Evolutionary conservation across 2,329 filamentous ascomycete genomes (phyloP).

Genomic region (Graphilbum fragrans): DNA sequence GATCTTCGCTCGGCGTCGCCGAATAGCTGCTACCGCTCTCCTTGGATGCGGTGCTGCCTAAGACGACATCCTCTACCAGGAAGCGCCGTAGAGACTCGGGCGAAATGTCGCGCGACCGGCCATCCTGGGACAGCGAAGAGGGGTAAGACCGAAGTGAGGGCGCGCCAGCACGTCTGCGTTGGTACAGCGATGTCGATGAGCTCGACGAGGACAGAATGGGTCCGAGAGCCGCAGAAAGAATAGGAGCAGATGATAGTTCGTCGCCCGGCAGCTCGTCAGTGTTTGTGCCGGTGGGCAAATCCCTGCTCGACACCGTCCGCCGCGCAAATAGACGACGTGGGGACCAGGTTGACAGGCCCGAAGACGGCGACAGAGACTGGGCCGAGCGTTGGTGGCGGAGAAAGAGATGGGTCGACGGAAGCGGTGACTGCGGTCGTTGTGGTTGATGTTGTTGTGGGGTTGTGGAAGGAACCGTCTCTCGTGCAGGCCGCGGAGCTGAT

Average conservation of each 20-base stretch:
- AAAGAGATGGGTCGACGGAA: not conserved
- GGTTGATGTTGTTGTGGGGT: not conserved
- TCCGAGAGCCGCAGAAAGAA: not conserved
- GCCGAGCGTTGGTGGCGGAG: not conserved
- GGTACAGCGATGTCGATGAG: slow-evolving; percentile 1
- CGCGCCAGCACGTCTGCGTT: not conserved
- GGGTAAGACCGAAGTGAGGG: not conserved
- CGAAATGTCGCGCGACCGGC: slow-evolving; percentile 38
- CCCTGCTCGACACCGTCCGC: not conserved
- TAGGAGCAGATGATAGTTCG: not conserved
- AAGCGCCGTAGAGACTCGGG: slow-evolving; percentile 42
- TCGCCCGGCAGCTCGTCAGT: not conserved
- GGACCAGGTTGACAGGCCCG: slow-evolving; percentile 4
- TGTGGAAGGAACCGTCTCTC: not conserved
- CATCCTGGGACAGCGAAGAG: slow-evolving; percentile 13
- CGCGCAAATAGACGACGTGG: slow-evolving; percentile 9
- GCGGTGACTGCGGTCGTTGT: not conserved
- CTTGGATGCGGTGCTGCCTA: slow-evolving; percentile 13
- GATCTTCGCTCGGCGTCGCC: not conserved
- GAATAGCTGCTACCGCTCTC: not conserved
- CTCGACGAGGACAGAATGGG: slow-evolving; percentile 7
- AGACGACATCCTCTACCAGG: slow-evolving; percentile 30
- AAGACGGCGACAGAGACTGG: not conserved
- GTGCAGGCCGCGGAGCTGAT: slow-evolving; percentile 27
- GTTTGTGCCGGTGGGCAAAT: not conserved